Base-by-base conservation (phyloP, 768 basidiomycete genomes). In the Scleroderma bovista region DNA sequence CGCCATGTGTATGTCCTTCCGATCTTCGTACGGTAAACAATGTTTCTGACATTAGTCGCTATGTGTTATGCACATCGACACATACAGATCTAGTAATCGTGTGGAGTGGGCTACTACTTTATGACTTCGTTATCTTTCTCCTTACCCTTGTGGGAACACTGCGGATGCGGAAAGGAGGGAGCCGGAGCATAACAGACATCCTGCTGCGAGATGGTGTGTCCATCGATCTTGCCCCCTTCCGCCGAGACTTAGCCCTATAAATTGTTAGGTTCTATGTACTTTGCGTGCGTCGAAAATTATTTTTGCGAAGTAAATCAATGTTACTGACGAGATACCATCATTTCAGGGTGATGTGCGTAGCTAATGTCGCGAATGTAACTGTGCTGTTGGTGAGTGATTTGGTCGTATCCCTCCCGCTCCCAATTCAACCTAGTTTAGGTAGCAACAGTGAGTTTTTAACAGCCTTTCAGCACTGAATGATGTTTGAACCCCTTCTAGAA, bases 81-180 rank as follows among this genome's bases (percentile, higher is more conserved):
- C 15, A 19, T 44, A 17, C 20, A 60, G 58, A 47, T 16, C 23
- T 47, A 2, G 51, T 50, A 1, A n/a, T 46, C n/a, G 50, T 17
- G 3, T 60, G 56, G 50, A 29, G 46, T 8, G 41, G 44, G 13
- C 52, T 57, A 31, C 47, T 66, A 19, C 37, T 45, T 11, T 63
- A 61, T 38, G 61, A 64, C 23, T 13, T 48, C 12, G 20, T 58
- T 36, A 40, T 62, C 17, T 65, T 65, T 49, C 8, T 37, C 16
- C 44, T 66, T 6, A 66, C 58, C 3, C 33, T 60, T 3, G 47
- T 51, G 51, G 59, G 46, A 43, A 47, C 55, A 1, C 49, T n/a
- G 19, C 29, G 23, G 39, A 23, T 51, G 20, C n/a, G 56, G 1
- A 49, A 1, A 16, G 3, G 19, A 9, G 43, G 53, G 12, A 17